Evolutionary conservation across 257 asterid species (phyloP), one percentile per base, ranked within the genome.

Genomic region (Nicotiana noctiflora): DNA sequence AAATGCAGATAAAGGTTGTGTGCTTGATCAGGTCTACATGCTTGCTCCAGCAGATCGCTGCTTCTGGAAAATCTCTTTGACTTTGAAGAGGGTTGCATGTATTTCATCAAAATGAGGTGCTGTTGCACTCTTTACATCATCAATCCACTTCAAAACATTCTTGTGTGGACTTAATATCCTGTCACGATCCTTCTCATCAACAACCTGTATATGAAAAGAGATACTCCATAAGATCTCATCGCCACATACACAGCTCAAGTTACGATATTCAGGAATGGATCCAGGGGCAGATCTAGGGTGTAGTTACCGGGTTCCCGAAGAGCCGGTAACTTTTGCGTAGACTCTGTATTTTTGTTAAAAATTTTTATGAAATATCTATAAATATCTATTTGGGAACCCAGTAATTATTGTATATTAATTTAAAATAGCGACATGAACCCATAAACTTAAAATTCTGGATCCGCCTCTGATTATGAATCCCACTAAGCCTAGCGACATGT

Each of bases 21-120:
- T 27, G 56, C 75, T 44, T 23, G n/a, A 18, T 44, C 65, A 61
- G 29, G 49, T 31, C 25, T 65, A 57, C 23, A 83, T 80, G 80
- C 72, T 85, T 15, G 83, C 70, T 18, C 52, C 83, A 55, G 80
- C 79, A 55, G 77, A 66, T 65, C 75, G 86, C 80, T 81, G 82
- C 79, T 85, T 80, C 89, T 82, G 83, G 3, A 92, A 79, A 76
- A 79, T 81, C 87, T 84, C 88, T 68, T 52, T 88, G 37, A 74
- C 88, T 44, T 79, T 80, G 63, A 67, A 70, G 74, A 95, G 83
- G 7, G 85, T 2, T 3, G 87, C 67, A 44, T 92, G 96, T 2
- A 92, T 19, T 70, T 92, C 97, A 77, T 93, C 97, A 67, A 95
- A 95, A 81, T 95, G 85, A 80, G 98, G 98, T 12, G 83, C 85